Evolutionary conservation across 768 basidiomycete genomes (phyloP).

Genomic region (Hypholoma fasciculare): DNA sequence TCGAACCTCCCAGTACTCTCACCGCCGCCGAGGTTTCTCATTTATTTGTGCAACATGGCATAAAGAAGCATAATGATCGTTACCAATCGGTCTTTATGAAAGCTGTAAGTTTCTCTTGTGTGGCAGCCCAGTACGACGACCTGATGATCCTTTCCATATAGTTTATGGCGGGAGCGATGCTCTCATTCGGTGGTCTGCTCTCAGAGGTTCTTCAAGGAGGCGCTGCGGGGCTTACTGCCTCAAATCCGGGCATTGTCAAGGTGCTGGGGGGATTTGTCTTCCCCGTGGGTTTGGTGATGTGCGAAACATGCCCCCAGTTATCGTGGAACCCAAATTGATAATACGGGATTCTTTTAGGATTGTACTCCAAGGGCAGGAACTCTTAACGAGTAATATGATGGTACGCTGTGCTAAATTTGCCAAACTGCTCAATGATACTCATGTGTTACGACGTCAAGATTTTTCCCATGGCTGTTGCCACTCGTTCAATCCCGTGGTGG

Average conservation of each 20-base stretch:
- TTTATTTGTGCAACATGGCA: conserved; percentile 53
- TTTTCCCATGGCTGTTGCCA: conserved; percentile 69
- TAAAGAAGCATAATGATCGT: conserved; percentile 65
- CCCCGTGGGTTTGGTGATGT: conserved; percentile 80
- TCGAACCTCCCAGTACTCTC: conserved; percentile 40
- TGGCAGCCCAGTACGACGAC: not conserved
- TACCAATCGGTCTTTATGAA: conserved; percentile 64
- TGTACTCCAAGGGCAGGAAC: conserved; percentile 66
- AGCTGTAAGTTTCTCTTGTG: conserved; percentile 46
- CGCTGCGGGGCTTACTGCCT: conserved; percentile 43
- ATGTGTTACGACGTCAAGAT: conserved; percentile 35
- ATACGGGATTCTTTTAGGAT: conserved; percentile 48
- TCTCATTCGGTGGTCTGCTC: conserved; percentile 74
- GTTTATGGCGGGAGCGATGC: conserved; percentile 70
- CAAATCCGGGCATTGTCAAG: conserved; percentile 70
- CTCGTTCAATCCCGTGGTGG: conserved; percentile 69
- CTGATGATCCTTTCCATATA: conserved; percentile 18
- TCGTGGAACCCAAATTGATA: not conserved
- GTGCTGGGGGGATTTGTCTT: conserved; percentile 68
- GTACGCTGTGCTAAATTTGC: conserved; percentile 28
- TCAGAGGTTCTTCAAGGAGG: conserved; percentile 64
- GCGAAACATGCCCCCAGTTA: conserved; percentile 12
- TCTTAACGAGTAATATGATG: conserved; percentile 80
- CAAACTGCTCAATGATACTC: not conserved
- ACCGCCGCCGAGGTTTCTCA: conserved; percentile 60